These are phyloP conservation scores for Coccomyxa sp. DNA, from an alignment of 139 green algal species.

Conservation along the genomic window DNA sequence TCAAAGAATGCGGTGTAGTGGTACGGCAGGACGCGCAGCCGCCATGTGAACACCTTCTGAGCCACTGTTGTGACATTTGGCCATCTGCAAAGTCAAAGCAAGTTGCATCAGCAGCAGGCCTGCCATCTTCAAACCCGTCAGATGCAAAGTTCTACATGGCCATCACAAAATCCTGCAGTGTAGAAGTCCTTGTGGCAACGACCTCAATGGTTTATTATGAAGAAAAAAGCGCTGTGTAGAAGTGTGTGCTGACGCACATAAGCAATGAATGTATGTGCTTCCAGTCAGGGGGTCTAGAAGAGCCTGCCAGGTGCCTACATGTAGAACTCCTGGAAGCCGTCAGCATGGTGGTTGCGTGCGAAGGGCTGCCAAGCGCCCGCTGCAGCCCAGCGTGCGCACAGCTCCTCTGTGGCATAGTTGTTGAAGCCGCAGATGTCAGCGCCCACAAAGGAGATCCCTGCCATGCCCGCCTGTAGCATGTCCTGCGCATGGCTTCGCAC, in stretches of 20 bases:
- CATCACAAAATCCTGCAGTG: too few species aligned
- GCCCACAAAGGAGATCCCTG: slow-evolving; percentile 2
- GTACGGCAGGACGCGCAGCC: slow-evolving; percentile 36
- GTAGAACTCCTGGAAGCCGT: slow-evolving; percentile 53
- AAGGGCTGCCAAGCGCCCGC: slow-evolving; percentile 70
- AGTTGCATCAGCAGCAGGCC: too few species aligned
- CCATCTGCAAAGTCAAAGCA: not conserved
- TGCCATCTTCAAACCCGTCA: too few species aligned
- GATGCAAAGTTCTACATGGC: too few species aligned
- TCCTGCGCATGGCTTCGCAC: not conserved
- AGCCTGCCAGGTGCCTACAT: too few species aligned
- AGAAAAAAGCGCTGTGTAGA: too few species aligned
- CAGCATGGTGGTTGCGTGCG: slow-evolving; percentile 49
- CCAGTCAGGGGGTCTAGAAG: too few species aligned
- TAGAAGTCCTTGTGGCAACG: too few species aligned
- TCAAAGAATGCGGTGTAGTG: slow-evolving; percentile 50
- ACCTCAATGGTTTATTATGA: too few species aligned
- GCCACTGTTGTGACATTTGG: not conserved
- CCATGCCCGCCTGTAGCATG: not conserved
- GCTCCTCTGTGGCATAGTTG: slow-evolving; percentile 43
- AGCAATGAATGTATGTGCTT: too few species aligned
- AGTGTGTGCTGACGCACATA: too few species aligned
- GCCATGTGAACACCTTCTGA: not conserved
- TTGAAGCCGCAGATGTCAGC: slow-evolving; percentile 41
- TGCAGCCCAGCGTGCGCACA: slow-evolving; percentile 58